phyloP scores from a whole-genome alignment of 2,329 filamentous ascomycete genomes.

The Triangularia verruculosa region DNA sequence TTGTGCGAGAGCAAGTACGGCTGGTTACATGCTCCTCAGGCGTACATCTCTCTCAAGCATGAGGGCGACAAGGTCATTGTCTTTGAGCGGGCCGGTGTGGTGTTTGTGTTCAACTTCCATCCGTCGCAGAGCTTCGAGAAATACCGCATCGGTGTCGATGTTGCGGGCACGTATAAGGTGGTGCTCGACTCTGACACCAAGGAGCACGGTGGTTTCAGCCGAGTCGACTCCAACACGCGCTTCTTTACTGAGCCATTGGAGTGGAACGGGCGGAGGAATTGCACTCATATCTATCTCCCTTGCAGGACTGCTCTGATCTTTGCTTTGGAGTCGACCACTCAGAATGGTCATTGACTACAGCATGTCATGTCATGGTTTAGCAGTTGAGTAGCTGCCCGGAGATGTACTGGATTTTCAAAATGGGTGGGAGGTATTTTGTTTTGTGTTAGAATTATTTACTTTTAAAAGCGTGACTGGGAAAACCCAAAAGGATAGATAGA shows the following conservation, averaged over 20 bases:
- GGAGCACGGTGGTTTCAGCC: constrained; percentile 74
- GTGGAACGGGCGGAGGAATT: constrained; percentile 90
- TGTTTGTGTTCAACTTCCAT: constrained; percentile 98
- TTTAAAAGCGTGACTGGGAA: background rate
- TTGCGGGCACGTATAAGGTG: constrained; percentile 79
- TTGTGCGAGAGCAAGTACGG: constrained; percentile 81
- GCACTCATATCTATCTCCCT: constrained; percentile 87
- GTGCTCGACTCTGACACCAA: constrained; percentile 78
- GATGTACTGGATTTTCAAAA: background rate
- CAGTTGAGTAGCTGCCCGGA: background rate
- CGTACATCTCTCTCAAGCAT: constrained; percentile 91
- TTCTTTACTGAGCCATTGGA: constrained; percentile 90
- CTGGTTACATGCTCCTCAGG: constrained; percentile 83
- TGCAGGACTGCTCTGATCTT: constrained; percentile 70
- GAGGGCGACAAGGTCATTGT: constrained; percentile 92
- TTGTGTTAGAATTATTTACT: background rate
- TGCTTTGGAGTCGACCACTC: background rate
- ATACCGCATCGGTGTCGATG: constrained; percentile 86
- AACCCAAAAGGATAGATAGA: background rate
- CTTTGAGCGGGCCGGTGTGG: constrained; percentile 84
- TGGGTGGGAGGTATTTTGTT: background rate
- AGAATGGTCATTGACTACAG: background rate
- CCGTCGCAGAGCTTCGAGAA: constrained; percentile 80
- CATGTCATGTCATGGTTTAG: background rate
- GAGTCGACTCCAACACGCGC: constrained; percentile 74